These are phyloP conservation scores for Tricholoma saponaceum DNA, from an alignment of 768 basidiomycete species.

Conservation along the genomic window DNA sequence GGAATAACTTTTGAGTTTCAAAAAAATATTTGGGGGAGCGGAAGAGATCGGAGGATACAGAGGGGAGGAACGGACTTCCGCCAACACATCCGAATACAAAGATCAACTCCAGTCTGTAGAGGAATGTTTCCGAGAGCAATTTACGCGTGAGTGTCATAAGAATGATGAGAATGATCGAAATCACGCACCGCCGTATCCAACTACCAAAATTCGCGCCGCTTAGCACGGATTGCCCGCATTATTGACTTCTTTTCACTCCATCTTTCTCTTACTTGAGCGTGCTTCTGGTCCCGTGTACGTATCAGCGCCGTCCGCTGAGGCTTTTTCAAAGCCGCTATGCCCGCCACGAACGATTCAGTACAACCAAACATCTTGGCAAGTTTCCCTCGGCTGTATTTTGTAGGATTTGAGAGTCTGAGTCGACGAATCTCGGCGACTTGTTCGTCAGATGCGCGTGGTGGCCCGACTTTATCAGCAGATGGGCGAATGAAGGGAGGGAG, in stretches of 20 bases:
- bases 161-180: neutral
- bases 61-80: neutral
- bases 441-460: constrained; percentile 45
- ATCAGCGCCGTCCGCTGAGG: constrained; percentile 40
- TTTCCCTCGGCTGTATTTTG: constrained; percentile 52
- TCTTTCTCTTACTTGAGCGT: constrained; percentile 41
- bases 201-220: constrained; percentile 74
- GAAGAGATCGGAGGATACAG: neutral
- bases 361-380: constrained; percentile 79
- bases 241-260: constrained; percentile 74
- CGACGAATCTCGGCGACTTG: constrained; percentile 52
- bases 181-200: neutral
- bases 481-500: constrained; percentile 49
- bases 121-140: neutral
- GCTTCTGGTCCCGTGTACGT: constrained; percentile 40
- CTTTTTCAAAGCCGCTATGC: constrained; percentile 59
- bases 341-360: constrained; percentile 61
- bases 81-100: too few relatives aligned
- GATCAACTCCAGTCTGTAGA: too few relatives aligned
- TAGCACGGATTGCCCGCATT: constrained; percentile 58
- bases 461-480: constrained; percentile 25
- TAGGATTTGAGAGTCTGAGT: constrained; percentile 56
- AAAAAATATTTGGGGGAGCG: neutral
- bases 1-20: neutral
- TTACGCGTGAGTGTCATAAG: neutral